phyloP scores from a whole-genome alignment of 202 grass and related monocot genomes.

The Setaria viridis region DNA sequence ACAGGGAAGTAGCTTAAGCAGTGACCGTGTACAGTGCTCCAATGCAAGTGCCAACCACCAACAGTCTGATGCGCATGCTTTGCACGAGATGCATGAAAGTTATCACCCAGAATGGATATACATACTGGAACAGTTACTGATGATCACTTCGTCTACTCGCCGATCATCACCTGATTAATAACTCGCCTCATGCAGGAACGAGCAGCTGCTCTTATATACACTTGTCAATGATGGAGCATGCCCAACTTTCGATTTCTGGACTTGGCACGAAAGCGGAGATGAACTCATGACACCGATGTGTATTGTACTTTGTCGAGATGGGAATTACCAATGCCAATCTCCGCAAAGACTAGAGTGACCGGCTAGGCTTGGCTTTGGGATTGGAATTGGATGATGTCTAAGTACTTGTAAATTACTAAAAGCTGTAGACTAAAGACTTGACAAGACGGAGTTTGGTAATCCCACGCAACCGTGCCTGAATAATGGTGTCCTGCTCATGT shows the following conservation, averaged over 20 bases:
- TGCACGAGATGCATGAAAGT: not conserved
- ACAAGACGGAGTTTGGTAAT: not conserved
- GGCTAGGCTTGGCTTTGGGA: not conserved
- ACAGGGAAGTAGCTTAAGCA: conserved; percentile 17
- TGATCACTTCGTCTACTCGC: not conserved
- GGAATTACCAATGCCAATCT: not conserved
- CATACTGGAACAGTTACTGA: too few relatives aligned
- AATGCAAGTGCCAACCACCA: not conserved
- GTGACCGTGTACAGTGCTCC: not conserved
- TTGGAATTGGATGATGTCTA: not conserved
- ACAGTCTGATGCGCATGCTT: not conserved
- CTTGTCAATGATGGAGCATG: conserved; percentile 9
- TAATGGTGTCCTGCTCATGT: not conserved
- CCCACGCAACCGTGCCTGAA: not conserved
- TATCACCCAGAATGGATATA: not conserved
- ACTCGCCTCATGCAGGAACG: not conserved
- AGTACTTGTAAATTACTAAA: too few relatives aligned
- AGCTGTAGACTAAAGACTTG: not conserved
- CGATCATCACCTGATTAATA: too few relatives aligned
- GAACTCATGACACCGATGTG: not conserved
- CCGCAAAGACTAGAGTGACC: not conserved
- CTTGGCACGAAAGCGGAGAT: not conserved
- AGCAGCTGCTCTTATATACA: not conserved
- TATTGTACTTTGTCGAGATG: not conserved
- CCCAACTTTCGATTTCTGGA: conserved; percentile 20